These are phyloP conservation scores for Fusarium kyushuense DNA, from an alignment of 2,329 filamentous ascomycete genomes.

Conservation along the genomic window DNA sequence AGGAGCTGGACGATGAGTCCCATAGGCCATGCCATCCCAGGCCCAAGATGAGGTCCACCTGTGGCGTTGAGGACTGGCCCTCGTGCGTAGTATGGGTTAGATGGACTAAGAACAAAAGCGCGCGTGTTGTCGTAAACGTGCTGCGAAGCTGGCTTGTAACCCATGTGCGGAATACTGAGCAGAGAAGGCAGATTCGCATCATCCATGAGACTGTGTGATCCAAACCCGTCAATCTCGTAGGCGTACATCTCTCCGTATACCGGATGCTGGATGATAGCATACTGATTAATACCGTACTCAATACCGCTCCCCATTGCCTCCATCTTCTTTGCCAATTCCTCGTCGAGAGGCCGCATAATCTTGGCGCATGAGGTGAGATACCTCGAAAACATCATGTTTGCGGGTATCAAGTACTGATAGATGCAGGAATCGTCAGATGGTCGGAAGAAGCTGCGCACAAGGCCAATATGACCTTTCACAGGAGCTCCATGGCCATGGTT, in stretches of 20 bases:
- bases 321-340: conserved; percentile 70
- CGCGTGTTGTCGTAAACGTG: conserved; percentile 78
- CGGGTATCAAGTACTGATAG: conserved; percentile 87
- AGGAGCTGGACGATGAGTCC: conserved; percentile 82
- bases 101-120: conserved; percentile 76
- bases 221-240: conserved; percentile 77
- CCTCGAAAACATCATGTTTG: conserved; percentile 85
- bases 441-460: conserved; percentile 88
- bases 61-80: conserved; percentile 65
- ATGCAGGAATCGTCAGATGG: conserved; percentile 91
- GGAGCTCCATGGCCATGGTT: conserved; percentile 85
- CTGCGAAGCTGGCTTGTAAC: conserved; percentile 69
- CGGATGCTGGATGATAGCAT: conserved; percentile 74
- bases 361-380: conserved; percentile 66
- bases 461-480: conserved; percentile 79
- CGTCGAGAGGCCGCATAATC: conserved; percentile 59
- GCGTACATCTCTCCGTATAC: conserved; percentile 75
- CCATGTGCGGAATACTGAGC: conserved; percentile 70
- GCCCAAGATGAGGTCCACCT: conserved; percentile 65
- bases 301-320: conserved; percentile 66
- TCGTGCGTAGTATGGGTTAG: conserved; percentile 79
- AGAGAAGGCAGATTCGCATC: conserved; percentile 73
- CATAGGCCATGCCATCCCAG: conserved; percentile 89
- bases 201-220: conserved; percentile 70
- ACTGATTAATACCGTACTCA: conserved; percentile 73